Evolutionary conservation across 352 stramenopile species (phyloP), one percentile per base, ranked within the genome.

Genomic region (Pythium guiyangense): DNA sequence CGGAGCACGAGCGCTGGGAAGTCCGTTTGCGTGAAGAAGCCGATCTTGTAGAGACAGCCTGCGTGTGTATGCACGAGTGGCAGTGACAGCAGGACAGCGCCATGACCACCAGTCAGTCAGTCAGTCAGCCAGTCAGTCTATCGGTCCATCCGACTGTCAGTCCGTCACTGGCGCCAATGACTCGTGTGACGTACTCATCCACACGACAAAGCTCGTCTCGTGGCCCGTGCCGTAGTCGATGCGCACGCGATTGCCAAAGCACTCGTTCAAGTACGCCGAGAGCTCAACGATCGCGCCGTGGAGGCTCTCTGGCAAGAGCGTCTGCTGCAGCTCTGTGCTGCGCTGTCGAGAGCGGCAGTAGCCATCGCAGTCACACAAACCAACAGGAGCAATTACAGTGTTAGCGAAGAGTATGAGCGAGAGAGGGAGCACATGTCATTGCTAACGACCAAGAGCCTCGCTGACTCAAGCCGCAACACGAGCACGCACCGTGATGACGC

Each of bases 241-340:
- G n/a, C n/a, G n/a, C n/a, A n/a, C n/a, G n/a, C n/a, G n/a, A n/a
- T n/a, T n/a, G n/a, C n/a, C n/a, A n/a, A n/a, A n/a, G n/a, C n/a
- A n/a, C n/a, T n/a, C n/a, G n/a, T n/a, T n/a, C n/a, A n/a, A n/a
- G n/a, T n/a, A 99, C 18, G 88, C 79, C 22, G 79, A 75, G 18
- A 99, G 69, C 79, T 99, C 97, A 27, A 92, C 62, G 47, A 96
- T 87, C 20, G 88, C 77, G 4, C 60, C 70, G 62, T 86, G 79
- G 9, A 82, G 29, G 5, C 78, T 70, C 31, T 76, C 56, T n/a
- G 76, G 77, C 2, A 92, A 61, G 54, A 92, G 71, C 31, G 65
- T 57, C 54, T 89, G 67, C 57, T 92, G 84, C 59, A 94, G 66
- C 10, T 37, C 64, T 20, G 59, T 67, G 6, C 75, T 84, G 34